Base-by-base conservation (phyloP, 2,329 filamentous ascomycete genomes). In the Botrytis paeoniae region DNA sequence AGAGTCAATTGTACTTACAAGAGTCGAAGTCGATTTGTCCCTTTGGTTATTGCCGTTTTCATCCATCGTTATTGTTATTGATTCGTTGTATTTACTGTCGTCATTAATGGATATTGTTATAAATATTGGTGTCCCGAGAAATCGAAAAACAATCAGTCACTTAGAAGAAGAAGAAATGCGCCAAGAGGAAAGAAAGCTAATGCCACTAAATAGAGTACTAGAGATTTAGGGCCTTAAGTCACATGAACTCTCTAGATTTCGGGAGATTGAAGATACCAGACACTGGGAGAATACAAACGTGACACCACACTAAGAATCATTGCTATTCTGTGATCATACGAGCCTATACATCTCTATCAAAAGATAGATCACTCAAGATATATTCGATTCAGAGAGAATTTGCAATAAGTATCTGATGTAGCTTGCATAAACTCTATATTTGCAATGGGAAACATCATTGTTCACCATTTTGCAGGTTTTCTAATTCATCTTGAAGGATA, bases 41-140 rank as follows among this genome's bases (percentile, higher is more conserved):
- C n/a, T 57, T 29, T 35, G n/a, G 20, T 32, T 18, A 22, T 35
- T 60, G 29, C n/a, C 29, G 32, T 35, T 22, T 60, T 10, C 4
- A 5, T 60, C 1, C 29, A 60, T 35, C 1, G 18, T 32, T 60
- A 10, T 20, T 22, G 2, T 35, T 60, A 3, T 60, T 18, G 8
- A 60, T 9, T 20, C 2, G 14, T 37, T 60, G 32, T 35, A 20
- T n/a, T 57, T 16, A 16, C 45, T 48, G 45, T 48, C 48, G 25
- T n/a, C 0, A 51, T 25, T 51, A 10, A 14, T n/a, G 1, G 12
- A 4, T n/a, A 3, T n/a, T n/a, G 2, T n/a, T 51, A 14, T n/a
- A 35, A 35, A 10, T 48, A 22, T 51, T 5, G 9, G 25, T 12
- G 25, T 51, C n/a, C 4, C 9, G 22, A 51, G 48, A 14, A 12